These are phyloP conservation scores for Zizania palustris DNA, from an alignment of 202 grass and related monocot species.

Conservation along the genomic window DNA sequence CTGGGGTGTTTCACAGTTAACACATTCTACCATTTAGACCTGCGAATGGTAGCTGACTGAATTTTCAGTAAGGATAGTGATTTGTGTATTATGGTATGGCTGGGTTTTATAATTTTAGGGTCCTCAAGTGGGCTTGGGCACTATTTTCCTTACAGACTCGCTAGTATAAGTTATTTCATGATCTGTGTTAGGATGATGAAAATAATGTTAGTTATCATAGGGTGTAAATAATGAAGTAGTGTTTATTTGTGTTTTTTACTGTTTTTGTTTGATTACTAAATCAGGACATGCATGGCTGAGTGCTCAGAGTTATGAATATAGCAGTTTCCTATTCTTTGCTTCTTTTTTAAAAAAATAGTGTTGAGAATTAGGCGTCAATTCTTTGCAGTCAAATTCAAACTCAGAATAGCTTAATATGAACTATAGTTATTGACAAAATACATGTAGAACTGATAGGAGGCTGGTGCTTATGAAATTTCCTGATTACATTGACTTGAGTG, in stretches of 20 bases:
- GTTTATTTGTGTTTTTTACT: not conserved
- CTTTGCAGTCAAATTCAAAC: not conserved
- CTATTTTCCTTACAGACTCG: not conserved
- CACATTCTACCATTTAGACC: not conserved
- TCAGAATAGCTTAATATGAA: not conserved
- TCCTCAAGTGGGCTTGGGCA: not conserved
- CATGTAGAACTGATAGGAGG: not conserved
- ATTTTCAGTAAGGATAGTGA: not conserved
- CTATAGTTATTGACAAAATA: not conserved
- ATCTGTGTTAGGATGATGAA: not conserved
- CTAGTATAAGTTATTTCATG: not conserved
- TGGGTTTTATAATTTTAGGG: not conserved
- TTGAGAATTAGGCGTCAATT: not conserved
- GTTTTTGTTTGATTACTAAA: not conserved
- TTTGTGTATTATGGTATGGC: constrained; percentile 1
- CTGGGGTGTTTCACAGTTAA: not conserved
- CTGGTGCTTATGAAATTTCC: not conserved
- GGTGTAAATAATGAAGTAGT: not conserved
- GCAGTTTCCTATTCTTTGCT: not conserved
- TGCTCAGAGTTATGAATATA: not conserved
- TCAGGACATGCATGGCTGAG: not conserved
- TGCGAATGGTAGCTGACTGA: not conserved
- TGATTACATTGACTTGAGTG: not conserved
- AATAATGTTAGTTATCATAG: not conserved
- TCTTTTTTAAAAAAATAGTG: not conserved